Evolutionary conservation across 1,139 yeast species (phyloP).

Genomic region (Magnusiomyces paraingens): DNA sequence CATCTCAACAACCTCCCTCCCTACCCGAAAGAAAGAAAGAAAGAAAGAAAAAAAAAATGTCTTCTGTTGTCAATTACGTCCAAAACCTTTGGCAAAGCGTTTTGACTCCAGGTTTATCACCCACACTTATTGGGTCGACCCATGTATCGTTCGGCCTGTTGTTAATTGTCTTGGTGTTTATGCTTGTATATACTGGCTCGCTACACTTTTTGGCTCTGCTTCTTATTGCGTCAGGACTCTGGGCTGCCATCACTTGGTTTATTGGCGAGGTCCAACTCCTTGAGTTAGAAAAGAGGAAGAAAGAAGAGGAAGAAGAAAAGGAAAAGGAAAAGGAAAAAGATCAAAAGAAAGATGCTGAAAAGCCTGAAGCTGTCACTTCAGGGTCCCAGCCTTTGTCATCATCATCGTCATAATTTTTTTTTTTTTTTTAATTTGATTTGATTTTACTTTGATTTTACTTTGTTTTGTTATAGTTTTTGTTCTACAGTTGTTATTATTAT

Average conservation of each 20-base stretch:
- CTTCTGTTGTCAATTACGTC: conserved; percentile 28
- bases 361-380: too few species aligned
- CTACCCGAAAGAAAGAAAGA: too few species aligned
- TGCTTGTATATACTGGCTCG: conserved; percentile 59
- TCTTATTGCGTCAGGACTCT: conserved; percentile 60
- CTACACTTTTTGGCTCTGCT: conserved; percentile 74
- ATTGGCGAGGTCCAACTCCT: conserved; percentile 48
- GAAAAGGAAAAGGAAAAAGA: not conserved
- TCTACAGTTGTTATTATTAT: too few species aligned
- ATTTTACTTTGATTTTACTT: too few species aligned
- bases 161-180: conserved; percentile 44
- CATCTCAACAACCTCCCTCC: too few species aligned
- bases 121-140: conserved; percentile 77
- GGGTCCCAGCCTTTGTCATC: too few species aligned
- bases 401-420: too few species aligned
- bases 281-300: conserved; percentile 5
- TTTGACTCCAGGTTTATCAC: conserved; percentile 91
- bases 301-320: not conserved
- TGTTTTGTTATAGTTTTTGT: too few species aligned
- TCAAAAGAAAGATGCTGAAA: too few species aligned
- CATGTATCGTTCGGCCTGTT: conserved; percentile 60
- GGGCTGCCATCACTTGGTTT: conserved; percentile 86
- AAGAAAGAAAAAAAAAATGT: conserved; percentile 3
- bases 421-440: too few species aligned
- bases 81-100: conserved; percentile 82